Conservation (phyloP, 495 filamentous ascomycete species). For the Hypoxylon crocopeplum region DNA sequence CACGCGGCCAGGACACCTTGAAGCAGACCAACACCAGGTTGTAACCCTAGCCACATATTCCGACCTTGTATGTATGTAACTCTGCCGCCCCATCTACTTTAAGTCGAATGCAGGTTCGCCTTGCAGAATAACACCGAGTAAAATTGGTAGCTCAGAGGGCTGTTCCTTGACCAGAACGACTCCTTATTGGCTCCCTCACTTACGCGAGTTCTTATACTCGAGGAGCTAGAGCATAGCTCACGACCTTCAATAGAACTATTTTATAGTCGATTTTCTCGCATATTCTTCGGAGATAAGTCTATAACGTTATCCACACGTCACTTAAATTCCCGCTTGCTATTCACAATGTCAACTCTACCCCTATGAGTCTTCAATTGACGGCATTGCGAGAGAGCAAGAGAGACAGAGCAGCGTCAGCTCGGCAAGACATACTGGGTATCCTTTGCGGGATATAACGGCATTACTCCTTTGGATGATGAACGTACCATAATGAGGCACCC, state of each 20-base stretch:
- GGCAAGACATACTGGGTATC: slow-evolving; percentile 10
- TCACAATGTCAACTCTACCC: neutral
- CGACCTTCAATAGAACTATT: slow-evolving; percentile 2
- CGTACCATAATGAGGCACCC: slow-evolving; percentile 30
- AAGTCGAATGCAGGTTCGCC: slow-evolving; percentile 30
- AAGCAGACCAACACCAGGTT: slow-evolving; percentile 6
- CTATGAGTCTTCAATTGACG: slow-evolving; percentile 1
- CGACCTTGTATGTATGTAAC: slow-evolving; percentile 22
- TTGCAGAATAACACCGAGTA: slow-evolving; percentile 33
- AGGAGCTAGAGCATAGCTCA: slow-evolving; percentile 4
- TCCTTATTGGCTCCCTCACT: slow-evolving; percentile 13
- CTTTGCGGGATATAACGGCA: slow-evolving; percentile 33
- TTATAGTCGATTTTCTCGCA: slow-evolving; percentile 14
- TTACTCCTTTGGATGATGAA: slow-evolving; percentile 28
- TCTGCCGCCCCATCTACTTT: slow-evolving; percentile 22
- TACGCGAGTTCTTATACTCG: neutral
- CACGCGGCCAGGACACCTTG: slow-evolving; percentile 32
- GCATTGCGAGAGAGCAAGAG: neutral
- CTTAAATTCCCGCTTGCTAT: neutral
- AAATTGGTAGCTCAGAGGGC: neutral
- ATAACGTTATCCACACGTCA: neutral
- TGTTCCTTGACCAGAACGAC: slow-evolving; percentile 8
- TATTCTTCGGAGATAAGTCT: slow-evolving; percentile 3
- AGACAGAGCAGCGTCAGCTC: slow-evolving; percentile 19
- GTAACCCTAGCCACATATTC: slow-evolving; percentile 18